These are phyloP conservation scores for Lepidium sativum DNA, from an alignment of 345 rosid species.

Conservation along the genomic window DNA sequence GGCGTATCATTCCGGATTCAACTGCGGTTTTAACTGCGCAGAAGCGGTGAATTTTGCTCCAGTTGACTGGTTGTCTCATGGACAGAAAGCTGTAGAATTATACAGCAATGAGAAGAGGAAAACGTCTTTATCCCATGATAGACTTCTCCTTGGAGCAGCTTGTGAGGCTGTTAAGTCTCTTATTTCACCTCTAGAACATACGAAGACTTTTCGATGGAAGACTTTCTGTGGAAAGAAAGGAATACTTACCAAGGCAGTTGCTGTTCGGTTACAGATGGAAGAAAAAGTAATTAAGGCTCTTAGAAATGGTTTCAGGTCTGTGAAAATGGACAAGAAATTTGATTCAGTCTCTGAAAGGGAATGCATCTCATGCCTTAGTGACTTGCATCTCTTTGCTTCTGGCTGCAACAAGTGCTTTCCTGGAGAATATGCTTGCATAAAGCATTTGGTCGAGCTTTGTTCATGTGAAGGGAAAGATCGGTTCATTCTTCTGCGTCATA, in stretches of 20 bases:
- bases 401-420: conserved; percentile 65
- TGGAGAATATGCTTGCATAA: conserved; percentile 52
- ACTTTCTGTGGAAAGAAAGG: conserved; percentile 64
- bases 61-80: conserved; percentile 78
- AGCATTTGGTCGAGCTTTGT: conserved; percentile 45
- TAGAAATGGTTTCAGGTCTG: conserved; percentile 29
- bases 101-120: conserved; percentile 59
- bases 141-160: conserved; percentile 62
- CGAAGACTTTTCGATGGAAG: conserved; percentile 45
- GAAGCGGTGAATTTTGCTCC: conserved; percentile 98
- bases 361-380: conserved; percentile 66
- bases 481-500: conserved; percentile 49
- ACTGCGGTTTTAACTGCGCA: conserved; percentile 92
- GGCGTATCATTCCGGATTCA: conserved; percentile 89
- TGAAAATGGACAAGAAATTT: conserved; percentile 44
- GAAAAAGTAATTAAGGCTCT: conserved; percentile 40
- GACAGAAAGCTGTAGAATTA: conserved; percentile 76
- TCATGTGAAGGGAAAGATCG: conserved; percentile 40
- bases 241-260: conserved; percentile 51
- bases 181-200: conserved; percentile 27
- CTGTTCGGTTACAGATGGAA: conserved; percentile 62
- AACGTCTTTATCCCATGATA: conserved; percentile 90
- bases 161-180: conserved; percentile 48
- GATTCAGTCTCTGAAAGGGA: conserved; percentile 53
- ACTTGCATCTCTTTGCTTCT: conserved; percentile 65